phyloP scores from a whole-genome alignment of 345 rosid species.

The Citrus inodora region DNA sequence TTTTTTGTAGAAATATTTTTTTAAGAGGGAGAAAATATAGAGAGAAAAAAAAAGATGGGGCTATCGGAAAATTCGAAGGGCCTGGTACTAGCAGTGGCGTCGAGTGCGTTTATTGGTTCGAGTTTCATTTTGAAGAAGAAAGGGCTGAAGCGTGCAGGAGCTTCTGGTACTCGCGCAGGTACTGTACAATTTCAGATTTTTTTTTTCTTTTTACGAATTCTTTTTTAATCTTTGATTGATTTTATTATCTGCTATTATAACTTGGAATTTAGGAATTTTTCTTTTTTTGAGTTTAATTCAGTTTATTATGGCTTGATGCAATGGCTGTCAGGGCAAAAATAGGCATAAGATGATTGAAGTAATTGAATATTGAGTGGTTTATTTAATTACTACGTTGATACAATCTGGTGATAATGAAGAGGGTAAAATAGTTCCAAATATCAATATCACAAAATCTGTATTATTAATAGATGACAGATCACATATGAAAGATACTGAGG shows the following conservation, averaged over 20 bases:
- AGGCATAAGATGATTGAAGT: neutral
- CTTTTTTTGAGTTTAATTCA: neutral
- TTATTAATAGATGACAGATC: neutral
- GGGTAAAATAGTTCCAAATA: neutral
- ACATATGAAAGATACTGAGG: neutral
- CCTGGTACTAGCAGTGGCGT: conserved; percentile 63
- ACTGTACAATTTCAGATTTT: neutral
- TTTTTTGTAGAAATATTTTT: neutral
- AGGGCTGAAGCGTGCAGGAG: conserved; percentile 90
- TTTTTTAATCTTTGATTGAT: neutral
- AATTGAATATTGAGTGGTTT: neutral
- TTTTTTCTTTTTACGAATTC: neutral
- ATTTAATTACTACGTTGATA: neutral
- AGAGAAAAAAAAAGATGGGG: conserved; percentile 25
- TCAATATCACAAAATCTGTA: neutral
- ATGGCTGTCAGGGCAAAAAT: neutral
- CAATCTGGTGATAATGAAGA: neutral
- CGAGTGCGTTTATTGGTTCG: conserved; percentile 74
- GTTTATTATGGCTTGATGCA: neutral
- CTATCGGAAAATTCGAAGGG: conserved; percentile 74
- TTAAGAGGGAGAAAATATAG: neutral
- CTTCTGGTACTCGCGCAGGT: conserved; percentile 84
- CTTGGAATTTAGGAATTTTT: neutral
- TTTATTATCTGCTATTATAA: neutral
- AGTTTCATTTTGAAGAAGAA: conserved; percentile 97